A percentile compares a stretch with the other conserved stretches of the same genome.
Conservation (phyloP, 2,329 filamentous ascomycete genomes). For the Talaromyces funiculosus region DNA sequence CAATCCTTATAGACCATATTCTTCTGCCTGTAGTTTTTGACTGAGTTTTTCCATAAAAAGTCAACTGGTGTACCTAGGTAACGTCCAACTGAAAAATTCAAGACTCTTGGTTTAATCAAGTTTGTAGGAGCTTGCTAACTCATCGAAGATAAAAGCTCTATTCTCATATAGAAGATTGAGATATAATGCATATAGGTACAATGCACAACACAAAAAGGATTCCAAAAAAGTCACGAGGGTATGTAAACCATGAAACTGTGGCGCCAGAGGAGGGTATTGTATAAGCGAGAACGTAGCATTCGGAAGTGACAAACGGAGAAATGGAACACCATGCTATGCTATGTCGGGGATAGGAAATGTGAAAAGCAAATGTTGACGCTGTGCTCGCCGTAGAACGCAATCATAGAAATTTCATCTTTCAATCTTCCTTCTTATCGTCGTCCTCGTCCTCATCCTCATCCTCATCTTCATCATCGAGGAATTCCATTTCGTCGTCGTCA, state of each 20-base stretch:
- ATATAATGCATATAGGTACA: background rate
- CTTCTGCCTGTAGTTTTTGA: background rate
- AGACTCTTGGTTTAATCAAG: no score
- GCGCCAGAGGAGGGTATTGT: slow-evolving; percentile 7
- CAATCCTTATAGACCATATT: background rate
- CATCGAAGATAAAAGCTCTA: no score
- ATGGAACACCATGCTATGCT: slow-evolving; percentile 7
- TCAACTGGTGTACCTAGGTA: no score
- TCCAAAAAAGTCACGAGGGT: background rate
- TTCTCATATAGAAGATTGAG: background rate
- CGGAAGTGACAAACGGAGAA: background rate
- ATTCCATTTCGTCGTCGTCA: slow-evolving; percentile 16
- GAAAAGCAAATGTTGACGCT: background rate
- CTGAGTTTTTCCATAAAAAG: no score
- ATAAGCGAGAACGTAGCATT: background rate
- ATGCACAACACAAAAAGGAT: background rate
- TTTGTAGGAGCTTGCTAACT: no score
- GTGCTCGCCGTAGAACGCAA: background rate
- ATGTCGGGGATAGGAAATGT: background rate
- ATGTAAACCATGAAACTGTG: background rate
- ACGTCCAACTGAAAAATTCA: no score
- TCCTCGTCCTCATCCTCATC: slow-evolving; percentile 19
- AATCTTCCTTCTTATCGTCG: background rate
- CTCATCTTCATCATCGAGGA: slow-evolving; percentile 16
- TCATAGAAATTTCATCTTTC: background rate